These are phyloP conservation scores for Dacryopinax spathularia DNA, from an alignment of 768 basidiomycete genomes.

Conservation along the genomic window DNA sequence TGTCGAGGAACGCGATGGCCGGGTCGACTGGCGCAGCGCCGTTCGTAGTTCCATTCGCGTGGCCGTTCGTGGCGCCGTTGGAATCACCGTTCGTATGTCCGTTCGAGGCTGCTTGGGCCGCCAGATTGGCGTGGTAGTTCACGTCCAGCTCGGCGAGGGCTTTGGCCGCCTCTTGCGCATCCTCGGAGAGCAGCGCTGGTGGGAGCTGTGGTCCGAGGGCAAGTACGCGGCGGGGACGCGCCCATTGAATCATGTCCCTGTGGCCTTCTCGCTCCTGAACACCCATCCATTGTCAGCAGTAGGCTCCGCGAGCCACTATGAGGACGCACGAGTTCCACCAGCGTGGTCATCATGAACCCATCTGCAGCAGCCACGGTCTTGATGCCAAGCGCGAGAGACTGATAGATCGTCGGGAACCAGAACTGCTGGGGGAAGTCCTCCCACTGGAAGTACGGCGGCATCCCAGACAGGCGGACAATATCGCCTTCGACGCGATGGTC, in stretches of 20 bases:
- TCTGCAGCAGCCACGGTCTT: not conserved
- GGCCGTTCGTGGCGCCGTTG: not conserved
- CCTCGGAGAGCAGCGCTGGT: not conserved
- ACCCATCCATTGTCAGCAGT: not conserved
- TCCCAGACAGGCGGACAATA: not conserved
- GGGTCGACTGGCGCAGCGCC: not conserved
- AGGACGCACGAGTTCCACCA: not conserved
- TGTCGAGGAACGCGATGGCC: not conserved
- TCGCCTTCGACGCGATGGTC: not conserved
- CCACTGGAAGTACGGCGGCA: not conserved
- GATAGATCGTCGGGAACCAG: not conserved
- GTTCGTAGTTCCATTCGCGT: not conserved
- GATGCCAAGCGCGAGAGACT: not conserved
- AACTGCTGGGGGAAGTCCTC: not conserved
- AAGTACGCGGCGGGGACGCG: not conserved
- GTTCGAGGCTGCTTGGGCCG: not conserved
- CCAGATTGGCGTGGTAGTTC: not conserved
- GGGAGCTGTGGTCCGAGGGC: not conserved
- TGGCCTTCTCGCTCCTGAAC: not conserved
- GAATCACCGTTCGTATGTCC: not conserved
- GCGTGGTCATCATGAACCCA: not conserved
- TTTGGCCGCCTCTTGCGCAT: not conserved
- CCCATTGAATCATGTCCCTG: constrained; percentile 1
- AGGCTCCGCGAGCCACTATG: not conserved
- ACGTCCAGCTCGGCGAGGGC: not conserved